Evolutionary conservation across 169 alveolate species (phyloP), one percentile per base, ranked within the genome.

Genomic region (Plasmodium gonderi): DNA sequence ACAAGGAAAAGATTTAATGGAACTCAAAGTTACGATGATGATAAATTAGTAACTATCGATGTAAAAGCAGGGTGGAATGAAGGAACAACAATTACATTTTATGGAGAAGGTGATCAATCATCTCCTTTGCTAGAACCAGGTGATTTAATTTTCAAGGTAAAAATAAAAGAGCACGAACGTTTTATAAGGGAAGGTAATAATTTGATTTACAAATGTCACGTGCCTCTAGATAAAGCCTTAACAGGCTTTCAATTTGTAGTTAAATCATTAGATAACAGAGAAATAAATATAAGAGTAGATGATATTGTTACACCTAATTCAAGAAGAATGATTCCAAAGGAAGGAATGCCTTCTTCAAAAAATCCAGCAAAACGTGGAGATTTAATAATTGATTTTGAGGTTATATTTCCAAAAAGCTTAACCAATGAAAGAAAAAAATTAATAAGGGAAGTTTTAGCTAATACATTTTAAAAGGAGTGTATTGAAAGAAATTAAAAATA

Each of bases 51-150:
- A 14, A 95, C 95, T 65, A 95, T 96, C 20, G 97, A 95, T 80
- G 92, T 96, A 40, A 96, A 96, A 79, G 97, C 97, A 95, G 96
- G 97, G 3, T 95, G 97, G 97, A 96, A 95, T 54, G 97, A 96
- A 81, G 97, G 97, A n/a, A 96, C 97, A 11, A 96, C 94, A 82
- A 74, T 96, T 44, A 96, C 97, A 11, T 96, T 94, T 75, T 60
- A 96, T 2, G 96, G 97, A 36, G 97, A 96, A 79, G 97, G 97
- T 17, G 97, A 96, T 72, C 97, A 96, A 79, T 95, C 94, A 42
- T 67, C 97, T 8, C 97, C 97, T 42, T 79, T 82, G 49, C 38
- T 94, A 9, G 67, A 96, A 1, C 97, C 97, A 6, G 97, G 97
- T n/a, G 97, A 96, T 79, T 95, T 96, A 47, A 95, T 95, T 14